Evolutionary conservation across 352 stramenopile genomes (phyloP), one percentile per base, ranked within the genome.

Genomic region (Thraustotheca clavata): DNA sequence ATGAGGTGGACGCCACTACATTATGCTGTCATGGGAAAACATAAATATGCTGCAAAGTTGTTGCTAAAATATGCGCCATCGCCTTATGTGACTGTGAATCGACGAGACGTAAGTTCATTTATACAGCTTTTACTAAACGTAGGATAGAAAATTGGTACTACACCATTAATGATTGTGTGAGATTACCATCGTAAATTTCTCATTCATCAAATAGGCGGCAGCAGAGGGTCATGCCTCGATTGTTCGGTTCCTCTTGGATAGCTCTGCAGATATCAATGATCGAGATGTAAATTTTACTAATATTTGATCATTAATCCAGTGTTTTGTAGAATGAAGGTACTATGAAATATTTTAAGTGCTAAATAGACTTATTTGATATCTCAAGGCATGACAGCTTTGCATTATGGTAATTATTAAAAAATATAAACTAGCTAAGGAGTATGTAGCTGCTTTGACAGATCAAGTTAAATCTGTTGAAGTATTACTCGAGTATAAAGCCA

Each of bases 1-100:
- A 89, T 87, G 77, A 74, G 76, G 9, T 91, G 80, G 83, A 91
- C 79, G n/a, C 80, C 80, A 0, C 63, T 91, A 29, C 83, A 91
- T 47, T 89, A 84, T 29, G 80, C 83, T 5, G 73, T 85, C n/a
- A 88, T 91, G 79, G 80, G 80, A 43, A 80, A 77, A 24, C 77
- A 89, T 31, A 76, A 81, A 49, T 67, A 68, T 5, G 77, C 88
- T 35, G 80, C 72, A 1, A 67, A 66, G 49, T 72, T 71, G 4
- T 69, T 91, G 27, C 48, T 91, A 9, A 79, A 88, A 35, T 87
- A 89, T 60, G 76, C 83, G 12, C 83, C 83, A 5, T 76, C 88
- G n/a, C 71, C 76, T 7, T 69, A 80, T 32, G 87, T 89, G 71
- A 91, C 83, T 3, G 83, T 89, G 66, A 91, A 89, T 59, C 76